phyloP scores from a whole-genome alignment of 1,139 yeast species.

The Saccharomyces hybrid region DNA sequence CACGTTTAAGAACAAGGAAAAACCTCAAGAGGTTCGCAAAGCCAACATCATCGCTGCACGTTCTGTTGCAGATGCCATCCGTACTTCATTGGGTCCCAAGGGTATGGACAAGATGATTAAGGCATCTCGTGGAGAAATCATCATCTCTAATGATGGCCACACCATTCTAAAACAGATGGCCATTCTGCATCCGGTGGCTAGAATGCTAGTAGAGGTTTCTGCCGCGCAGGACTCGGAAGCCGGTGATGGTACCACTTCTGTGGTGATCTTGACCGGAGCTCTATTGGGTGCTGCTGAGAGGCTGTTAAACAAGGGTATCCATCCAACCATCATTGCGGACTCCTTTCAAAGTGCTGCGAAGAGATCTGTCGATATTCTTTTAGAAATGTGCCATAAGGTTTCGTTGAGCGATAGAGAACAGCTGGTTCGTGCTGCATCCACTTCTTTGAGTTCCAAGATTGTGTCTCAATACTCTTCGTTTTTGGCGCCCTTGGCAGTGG shows the following conservation, averaged over 20 bases:
- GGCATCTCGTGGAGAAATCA: slow-evolving; percentile 85
- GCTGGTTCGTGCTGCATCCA: slow-evolving; percentile 83
- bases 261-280: slow-evolving; percentile 92
- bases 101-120: slow-evolving; percentile 99
- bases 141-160: slow-evolving; percentile 97
- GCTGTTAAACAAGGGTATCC: slow-evolving; percentile 82
- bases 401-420: slow-evolving; percentile 72
- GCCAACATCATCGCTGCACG: slow-evolving; percentile 92
- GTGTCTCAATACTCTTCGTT: slow-evolving; percentile 84
- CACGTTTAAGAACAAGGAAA: slow-evolving; percentile 87
- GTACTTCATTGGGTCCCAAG: slow-evolving; percentile 96
- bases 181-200: slow-evolving; percentile 95
- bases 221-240: slow-evolving; percentile 98
- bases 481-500: slow-evolving; percentile 91
- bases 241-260: slow-evolving; percentile 98
- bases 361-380: slow-evolving; percentile 75
- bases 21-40: slow-evolving; percentile 94
- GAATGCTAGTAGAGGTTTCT: slow-evolving; percentile 94
- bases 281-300: slow-evolving; percentile 91
- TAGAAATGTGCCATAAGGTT: slow-evolving; percentile 78
- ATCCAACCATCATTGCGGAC: slow-evolving; percentile 92
- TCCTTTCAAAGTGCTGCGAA: slow-evolving; percentile 89
- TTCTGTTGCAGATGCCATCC: slow-evolving; percentile 96
- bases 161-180: slow-evolving; percentile 96
- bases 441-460: slow-evolving; percentile 89